Evolutionary conservation across 106 monocot genomes (phyloP).

Genomic region (Phalaenopsis equestris): DNA sequence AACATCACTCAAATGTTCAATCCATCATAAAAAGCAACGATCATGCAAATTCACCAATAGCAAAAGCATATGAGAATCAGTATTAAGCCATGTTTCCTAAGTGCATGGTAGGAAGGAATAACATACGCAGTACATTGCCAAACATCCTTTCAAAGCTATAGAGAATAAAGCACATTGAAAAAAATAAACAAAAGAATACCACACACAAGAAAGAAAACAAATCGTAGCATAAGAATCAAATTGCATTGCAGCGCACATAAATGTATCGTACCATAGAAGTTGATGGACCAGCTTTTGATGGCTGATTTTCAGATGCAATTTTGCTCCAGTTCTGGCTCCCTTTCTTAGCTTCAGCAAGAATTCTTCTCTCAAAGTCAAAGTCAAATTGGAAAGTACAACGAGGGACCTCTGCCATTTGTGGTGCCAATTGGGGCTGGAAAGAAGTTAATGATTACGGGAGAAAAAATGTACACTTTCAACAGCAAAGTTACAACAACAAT

Average conservation of each 20-base stretch:
- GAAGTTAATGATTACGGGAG: background rate
- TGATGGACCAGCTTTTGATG: slow-evolving; percentile 34
- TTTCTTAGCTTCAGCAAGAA: slow-evolving; percentile 85
- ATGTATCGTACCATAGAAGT: slow-evolving; percentile 32
- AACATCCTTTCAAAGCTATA: background rate
- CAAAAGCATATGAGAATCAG: background rate
- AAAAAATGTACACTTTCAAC: background rate
- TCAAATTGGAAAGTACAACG: slow-evolving; percentile 83
- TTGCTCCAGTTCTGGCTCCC: slow-evolving; percentile 73
- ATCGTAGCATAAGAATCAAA: background rate
- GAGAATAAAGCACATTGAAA: background rate
- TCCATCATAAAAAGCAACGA: background rate
- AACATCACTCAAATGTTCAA: background rate
- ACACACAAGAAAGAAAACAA: background rate
- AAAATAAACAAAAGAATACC: background rate
- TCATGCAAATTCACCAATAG: background rate
- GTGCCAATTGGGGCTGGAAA: slow-evolving; percentile 75
- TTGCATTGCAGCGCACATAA: background rate
- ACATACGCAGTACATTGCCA: background rate
- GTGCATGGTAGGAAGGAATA: background rate
- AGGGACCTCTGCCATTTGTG: slow-evolving; percentile 63
- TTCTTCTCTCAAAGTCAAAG: slow-evolving; percentile 87
- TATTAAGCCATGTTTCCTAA: background rate
- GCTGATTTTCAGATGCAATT: slow-evolving; percentile 42
- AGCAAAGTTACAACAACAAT: background rate